These are phyloP conservation scores for Bacidia gigantensis DNA, from an alignment of 495 filamentous ascomycete genomes.

Conservation along the genomic window DNA sequence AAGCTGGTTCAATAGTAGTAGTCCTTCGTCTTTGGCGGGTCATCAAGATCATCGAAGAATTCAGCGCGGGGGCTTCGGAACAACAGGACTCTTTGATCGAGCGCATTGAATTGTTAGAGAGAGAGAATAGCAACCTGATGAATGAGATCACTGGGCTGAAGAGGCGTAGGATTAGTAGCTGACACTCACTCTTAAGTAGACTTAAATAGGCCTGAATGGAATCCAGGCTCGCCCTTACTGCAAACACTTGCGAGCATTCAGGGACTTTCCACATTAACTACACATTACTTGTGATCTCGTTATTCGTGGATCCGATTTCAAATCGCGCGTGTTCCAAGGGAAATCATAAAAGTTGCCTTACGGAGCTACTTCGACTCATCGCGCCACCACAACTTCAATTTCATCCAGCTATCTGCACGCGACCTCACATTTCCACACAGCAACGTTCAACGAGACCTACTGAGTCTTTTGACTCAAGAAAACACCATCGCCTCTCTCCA, in stretches of 20 bases:
- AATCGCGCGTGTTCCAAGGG: no score
- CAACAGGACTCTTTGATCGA: constrained; percentile 33
- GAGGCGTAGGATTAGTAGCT: background rate
- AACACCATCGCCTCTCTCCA: no score
- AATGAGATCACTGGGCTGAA: constrained; percentile 24
- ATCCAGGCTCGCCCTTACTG: no score
- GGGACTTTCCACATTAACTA: no score
- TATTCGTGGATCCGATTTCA: no score
- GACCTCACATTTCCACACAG: background rate
- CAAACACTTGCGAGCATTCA: no score
- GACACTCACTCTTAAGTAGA: background rate
- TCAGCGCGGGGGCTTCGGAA: constrained; percentile 44
- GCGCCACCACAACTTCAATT: background rate
- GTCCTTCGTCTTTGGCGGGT: constrained; percentile 53
- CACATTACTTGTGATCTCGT: no score
- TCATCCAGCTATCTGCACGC: background rate
- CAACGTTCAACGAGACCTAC: background rate
- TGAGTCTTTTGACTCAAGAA: background rate
- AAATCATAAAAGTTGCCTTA: background rate
- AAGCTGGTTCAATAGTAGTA: constrained; percentile 49
- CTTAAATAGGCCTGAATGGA: no score
- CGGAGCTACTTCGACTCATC: background rate
- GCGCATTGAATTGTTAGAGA: constrained; percentile 30
- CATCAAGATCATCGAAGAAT: constrained; percentile 53
- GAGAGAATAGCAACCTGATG: constrained; percentile 33